phyloP scores from a whole-genome alignment of 192 early-diverging fungal species.

The Mycoemilia scoparia region DNA sequence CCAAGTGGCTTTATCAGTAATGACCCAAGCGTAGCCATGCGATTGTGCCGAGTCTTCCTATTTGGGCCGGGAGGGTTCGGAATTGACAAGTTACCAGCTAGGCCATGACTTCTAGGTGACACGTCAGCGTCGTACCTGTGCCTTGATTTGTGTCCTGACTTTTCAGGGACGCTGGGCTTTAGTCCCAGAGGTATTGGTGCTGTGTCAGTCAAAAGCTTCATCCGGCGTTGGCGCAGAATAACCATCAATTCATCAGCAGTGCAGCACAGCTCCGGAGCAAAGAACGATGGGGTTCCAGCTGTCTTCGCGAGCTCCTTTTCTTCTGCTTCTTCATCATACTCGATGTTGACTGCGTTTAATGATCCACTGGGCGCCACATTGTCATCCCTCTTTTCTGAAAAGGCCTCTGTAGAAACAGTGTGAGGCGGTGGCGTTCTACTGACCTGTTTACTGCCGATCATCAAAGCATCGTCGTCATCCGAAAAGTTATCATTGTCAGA shows the following conservation, averaged over 20 bases:
- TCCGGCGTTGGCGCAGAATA: no score
- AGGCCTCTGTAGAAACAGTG: conserved; percentile 7
- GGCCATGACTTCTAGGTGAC: no score
- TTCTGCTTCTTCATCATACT: conserved; percentile 32
- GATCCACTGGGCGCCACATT: conserved; percentile 12
- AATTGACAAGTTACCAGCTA: no score
- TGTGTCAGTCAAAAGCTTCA: no score
- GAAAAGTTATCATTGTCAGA: conserved; percentile 17
- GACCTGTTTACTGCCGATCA: conserved; percentile 2
- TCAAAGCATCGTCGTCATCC: conserved; percentile 6
- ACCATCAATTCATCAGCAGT: conserved; percentile 22
- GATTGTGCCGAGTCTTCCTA: no score
- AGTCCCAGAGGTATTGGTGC: no score
- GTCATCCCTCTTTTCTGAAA: neutral
- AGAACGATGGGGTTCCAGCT: conserved; percentile 91
- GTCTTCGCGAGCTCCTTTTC: conserved; percentile 86
- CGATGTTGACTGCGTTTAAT: conserved; percentile 17
- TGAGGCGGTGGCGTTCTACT: neutral
- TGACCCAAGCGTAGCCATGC: no score
- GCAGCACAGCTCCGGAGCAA: conserved; percentile 93
- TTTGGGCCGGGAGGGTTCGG: no score
- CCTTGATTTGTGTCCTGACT: no score
- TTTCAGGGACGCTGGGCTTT: no score
- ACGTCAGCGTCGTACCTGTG: no score
- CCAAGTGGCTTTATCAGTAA: no score